These are phyloP conservation scores for Crithidia expoeki DNA, from an alignment of 208 protist species.

Conservation along the genomic window DNA sequence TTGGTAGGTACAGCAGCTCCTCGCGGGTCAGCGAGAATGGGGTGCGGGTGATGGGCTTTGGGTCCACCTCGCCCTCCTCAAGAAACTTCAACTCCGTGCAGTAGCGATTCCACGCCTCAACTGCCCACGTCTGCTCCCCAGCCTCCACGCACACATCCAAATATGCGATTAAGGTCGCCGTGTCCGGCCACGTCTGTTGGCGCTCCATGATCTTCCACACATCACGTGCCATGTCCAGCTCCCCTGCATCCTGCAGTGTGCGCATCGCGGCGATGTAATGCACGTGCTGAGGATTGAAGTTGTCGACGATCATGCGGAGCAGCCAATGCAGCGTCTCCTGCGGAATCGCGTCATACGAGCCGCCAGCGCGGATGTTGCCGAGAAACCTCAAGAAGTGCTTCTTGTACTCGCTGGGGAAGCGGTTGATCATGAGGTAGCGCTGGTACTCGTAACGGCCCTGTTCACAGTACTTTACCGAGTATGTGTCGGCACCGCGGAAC, in stretches of 20 bases:
- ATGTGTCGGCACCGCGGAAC: constrained; percentile 92
- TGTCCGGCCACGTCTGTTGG: constrained; percentile 91
- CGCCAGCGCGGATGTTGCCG: constrained; percentile 63
- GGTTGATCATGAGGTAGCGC: constrained; percentile 92
- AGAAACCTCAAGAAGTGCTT: constrained; percentile 88
- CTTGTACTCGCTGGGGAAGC: constrained; percentile 92
- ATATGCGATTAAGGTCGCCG: constrained; percentile 86
- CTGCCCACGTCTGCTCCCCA: constrained; percentile 81
- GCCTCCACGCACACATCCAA: constrained; percentile 82
- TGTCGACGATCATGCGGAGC: constrained; percentile 93
- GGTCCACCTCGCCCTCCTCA: constrained; percentile 78
- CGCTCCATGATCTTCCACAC: constrained; percentile 94
- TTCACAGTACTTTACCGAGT: constrained; percentile 92
- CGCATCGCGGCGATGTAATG: constrained; percentile 92
- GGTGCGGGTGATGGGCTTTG: constrained; percentile 87
- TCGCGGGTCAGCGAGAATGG: constrained; percentile 88
- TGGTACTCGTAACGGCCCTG: constrained; percentile 93
- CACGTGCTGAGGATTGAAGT: constrained; percentile 93
- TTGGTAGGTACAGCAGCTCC: constrained; percentile 89
- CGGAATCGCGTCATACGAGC: constrained; percentile 47
- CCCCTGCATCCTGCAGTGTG: constrained; percentile 68
- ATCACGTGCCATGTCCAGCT: constrained; percentile 91
- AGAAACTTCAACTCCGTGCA: constrained; percentile 88
- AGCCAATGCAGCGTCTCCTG: constrained; percentile 93
- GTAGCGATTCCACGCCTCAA: constrained; percentile 92